Evolutionary conservation across 768 basidiomycete species (phyloP).

Genomic region (Tremella fuciformis): DNA sequence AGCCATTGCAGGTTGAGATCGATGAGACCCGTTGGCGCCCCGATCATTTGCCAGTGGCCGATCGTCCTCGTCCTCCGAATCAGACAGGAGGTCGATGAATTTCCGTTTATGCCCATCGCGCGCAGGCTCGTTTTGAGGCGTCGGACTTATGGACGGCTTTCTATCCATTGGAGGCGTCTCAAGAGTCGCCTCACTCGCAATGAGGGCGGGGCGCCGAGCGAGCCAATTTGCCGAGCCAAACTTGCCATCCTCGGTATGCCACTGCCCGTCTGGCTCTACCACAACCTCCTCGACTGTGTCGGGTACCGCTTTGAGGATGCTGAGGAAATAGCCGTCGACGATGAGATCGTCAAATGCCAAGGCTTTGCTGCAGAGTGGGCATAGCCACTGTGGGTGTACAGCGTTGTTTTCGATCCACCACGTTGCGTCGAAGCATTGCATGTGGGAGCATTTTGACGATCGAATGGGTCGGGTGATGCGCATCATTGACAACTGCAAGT

Average conservation of each 20-base stretch:
- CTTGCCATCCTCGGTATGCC: slow-evolving; percentile 89
- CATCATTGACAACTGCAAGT: slow-evolving; percentile 70
- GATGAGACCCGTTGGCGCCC: neutral
- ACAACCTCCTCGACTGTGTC: slow-evolving; percentile 86
- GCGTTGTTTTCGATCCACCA: slow-evolving; percentile 96
- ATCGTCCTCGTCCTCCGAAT: slow-evolving; percentile 2
- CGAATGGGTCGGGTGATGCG: slow-evolving; percentile 81
- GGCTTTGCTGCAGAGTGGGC: slow-evolving; percentile 69
- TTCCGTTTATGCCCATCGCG: neutral
- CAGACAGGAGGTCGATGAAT: slow-evolving; percentile 1
- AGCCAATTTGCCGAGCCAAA: slow-evolving; percentile 70
- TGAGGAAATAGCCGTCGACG: slow-evolving; percentile 87
- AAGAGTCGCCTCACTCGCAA: neutral
- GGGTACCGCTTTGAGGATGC: slow-evolving; percentile 72
- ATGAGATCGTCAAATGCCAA: slow-evolving; percentile 78
- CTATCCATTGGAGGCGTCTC: neutral
- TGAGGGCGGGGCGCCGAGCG: neutral
- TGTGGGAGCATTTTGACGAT: slow-evolving; percentile 79
- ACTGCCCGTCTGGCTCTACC: slow-evolving; percentile 89
- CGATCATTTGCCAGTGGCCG: slow-evolving; percentile 3
- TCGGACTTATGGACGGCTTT: slow-evolving; percentile 1
- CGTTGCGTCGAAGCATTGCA: slow-evolving; percentile 91
- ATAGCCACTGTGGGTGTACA: slow-evolving; percentile 91
- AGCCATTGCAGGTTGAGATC: too few relatives aligned
- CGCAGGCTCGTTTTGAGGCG: neutral